Conservation (phyloP, 2,329 filamentous ascomycete genomes). For the Hypoxylon sp. region DNA sequence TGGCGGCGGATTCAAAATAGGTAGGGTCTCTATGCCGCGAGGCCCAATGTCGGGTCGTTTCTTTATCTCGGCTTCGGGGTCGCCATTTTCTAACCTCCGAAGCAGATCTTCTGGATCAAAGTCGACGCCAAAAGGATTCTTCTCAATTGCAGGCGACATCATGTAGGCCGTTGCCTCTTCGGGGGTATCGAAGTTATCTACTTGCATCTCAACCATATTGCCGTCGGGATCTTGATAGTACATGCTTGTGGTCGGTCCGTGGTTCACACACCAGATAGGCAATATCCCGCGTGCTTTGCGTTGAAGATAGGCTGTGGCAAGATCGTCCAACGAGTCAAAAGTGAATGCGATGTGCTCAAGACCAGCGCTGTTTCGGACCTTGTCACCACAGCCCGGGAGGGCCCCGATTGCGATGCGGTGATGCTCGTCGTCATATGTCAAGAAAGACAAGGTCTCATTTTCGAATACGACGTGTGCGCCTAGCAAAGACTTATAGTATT, state of each 20-base stretch:
- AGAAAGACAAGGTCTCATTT: constrained; percentile 46
- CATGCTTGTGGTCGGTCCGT: constrained; percentile 56
- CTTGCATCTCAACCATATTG: constrained; percentile 57
- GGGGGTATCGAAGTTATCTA: constrained; percentile 52
- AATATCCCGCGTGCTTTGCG: constrained; percentile 48
- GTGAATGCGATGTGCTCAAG: constrained; percentile 56
- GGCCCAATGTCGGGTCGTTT: constrained; percentile 40
- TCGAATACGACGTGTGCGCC: constrained; percentile 44
- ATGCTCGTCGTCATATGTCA: constrained; percentile 58
- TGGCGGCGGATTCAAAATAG: constrained; percentile 19
- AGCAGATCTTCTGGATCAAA: constrained; percentile 56
- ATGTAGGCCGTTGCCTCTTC: constrained; percentile 54
- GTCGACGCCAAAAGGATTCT: constrained; percentile 56
- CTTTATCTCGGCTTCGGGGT: constrained; percentile 40
- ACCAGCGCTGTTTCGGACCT: constrained; percentile 42
- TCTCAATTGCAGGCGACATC: constrained; percentile 45
- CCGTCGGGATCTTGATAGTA: constrained; percentile 61
- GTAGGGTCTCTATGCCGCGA: constrained; percentile 26
- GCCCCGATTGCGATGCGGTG: constrained; percentile 55
- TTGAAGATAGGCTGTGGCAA: constrained; percentile 49
- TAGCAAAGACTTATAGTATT: constrained; percentile 51
- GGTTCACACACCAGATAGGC: constrained; percentile 56
- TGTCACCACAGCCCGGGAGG: constrained; percentile 39
- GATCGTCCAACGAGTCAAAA: constrained; percentile 48
- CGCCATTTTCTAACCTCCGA: constrained; percentile 38